Evolutionary conservation across 345 rosid species (phyloP).

Genomic region (Kernera saxatilis): DNA sequence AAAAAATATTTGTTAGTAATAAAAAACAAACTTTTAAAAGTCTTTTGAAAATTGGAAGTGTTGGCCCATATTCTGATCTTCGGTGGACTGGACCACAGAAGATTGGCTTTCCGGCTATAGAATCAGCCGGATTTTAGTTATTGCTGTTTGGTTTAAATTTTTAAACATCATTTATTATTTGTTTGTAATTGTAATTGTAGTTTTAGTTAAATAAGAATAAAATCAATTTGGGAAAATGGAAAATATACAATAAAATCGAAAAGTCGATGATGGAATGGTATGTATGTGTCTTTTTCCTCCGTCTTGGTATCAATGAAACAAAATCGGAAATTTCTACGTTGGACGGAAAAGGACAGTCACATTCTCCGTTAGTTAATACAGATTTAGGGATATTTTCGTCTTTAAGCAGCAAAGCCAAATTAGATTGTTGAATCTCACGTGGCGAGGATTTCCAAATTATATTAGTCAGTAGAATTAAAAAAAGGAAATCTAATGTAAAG

Average conservation of each 20-base stretch:
- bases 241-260: not conserved
- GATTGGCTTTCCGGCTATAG: conserved; percentile 6
- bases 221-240: not conserved
- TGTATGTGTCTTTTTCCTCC: not conserved
- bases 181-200: not conserved
- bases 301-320: conserved; percentile 34
- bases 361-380: not conserved
- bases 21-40: not conserved
- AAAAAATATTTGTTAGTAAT: not conserved
- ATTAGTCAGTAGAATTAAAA: not conserved
- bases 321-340: not conserved
- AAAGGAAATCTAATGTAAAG: not conserved
- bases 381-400: conserved; percentile 13
- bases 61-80: not conserved
- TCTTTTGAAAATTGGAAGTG: not conserved
- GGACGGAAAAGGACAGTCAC: conserved; percentile 21
- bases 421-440: conserved; percentile 16
- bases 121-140: not conserved
- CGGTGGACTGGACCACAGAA: conserved; percentile 17
- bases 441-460: not conserved
- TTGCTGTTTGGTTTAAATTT: not conserved
- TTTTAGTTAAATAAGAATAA: not conserved
- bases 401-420: not conserved
- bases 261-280: conserved; percentile 25
- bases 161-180: not conserved